Conservation (phyloP, 1,284 basidiomycete genomes). For the Tilletia walkeri region DNA sequence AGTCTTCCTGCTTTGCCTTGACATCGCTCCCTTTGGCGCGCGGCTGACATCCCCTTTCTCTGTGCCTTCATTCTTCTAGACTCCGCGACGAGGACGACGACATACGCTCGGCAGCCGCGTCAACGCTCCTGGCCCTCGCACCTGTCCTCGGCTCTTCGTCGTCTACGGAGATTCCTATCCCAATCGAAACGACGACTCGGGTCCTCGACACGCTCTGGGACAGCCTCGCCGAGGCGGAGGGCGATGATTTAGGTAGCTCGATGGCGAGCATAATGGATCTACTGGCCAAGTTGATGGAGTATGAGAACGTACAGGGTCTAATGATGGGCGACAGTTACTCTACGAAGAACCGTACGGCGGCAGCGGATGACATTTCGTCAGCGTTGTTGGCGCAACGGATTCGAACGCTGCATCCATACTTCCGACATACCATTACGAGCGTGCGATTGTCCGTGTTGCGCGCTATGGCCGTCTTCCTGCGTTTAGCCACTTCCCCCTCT, state of each 20-base stretch:
- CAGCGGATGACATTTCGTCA: no score
- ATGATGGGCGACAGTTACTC: slow-evolving; percentile 50
- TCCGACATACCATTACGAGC: slow-evolving; percentile 91
- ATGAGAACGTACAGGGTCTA: neutral
- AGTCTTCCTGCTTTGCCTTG: slow-evolving; percentile 33
- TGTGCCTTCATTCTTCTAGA: slow-evolving; percentile 49
- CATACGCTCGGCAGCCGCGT: slow-evolving; percentile 91
- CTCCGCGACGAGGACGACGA: slow-evolving; percentile 91
- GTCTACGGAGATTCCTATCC: slow-evolving; percentile 59
- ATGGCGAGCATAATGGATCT: slow-evolving; percentile 97
- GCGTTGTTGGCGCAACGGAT: slow-evolving; percentile 12
- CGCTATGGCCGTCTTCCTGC: slow-evolving; percentile 80
- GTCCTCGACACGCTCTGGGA: slow-evolving; percentile 85
- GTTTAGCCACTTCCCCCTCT: no score
- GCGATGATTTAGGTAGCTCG: slow-evolving; percentile 94
- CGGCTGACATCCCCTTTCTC: neutral
- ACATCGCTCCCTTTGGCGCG: neutral
- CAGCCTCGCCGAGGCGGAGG: slow-evolving; percentile 79
- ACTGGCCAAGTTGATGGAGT: slow-evolving; percentile 30
- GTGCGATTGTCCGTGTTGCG: slow-evolving; percentile 92
- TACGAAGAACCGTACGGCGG: neutral
- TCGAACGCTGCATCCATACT: slow-evolving; percentile 67
- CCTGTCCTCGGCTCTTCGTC: slow-evolving; percentile 66
- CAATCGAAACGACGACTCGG: slow-evolving; percentile 58
- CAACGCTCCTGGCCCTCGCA: slow-evolving; percentile 82